These are phyloP conservation scores for Rhizopogon vesiculosus DNA, from an alignment of 768 basidiomycete species.

Conservation along the genomic window DNA sequence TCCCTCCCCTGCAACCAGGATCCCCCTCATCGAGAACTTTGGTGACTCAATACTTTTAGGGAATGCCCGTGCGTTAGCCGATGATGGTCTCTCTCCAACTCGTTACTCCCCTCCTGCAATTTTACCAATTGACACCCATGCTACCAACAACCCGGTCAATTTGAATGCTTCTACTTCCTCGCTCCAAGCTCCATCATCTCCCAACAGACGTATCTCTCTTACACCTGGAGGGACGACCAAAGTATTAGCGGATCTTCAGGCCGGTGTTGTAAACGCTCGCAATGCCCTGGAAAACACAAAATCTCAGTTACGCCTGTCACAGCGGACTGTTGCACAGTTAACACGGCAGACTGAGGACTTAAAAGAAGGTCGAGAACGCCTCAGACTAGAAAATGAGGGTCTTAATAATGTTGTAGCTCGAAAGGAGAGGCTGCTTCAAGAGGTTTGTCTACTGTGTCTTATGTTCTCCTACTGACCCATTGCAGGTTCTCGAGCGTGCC, in stretches of 20 bases:
- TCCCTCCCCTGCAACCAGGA: constrained; percentile 5
- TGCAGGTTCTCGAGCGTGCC: constrained; percentile 74
- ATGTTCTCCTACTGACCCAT: not conserved
- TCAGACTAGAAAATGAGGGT: constrained; percentile 82
- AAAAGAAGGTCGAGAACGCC: constrained; percentile 80
- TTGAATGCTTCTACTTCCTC: constrained; percentile 31
- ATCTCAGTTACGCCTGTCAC: constrained; percentile 72
- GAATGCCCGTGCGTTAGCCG: constrained; percentile 79
- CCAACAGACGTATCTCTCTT: constrained; percentile 56
- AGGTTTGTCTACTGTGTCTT: constrained; percentile 39
- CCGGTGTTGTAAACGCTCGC: constrained; percentile 73
- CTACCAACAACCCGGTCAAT: constrained; percentile 17
- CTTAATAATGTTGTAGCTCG: constrained; percentile 84
- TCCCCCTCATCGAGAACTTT: constrained; percentile 14
- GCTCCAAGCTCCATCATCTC: constrained; percentile 39
- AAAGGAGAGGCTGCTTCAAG: constrained; percentile 83
- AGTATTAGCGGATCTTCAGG: constrained; percentile 83
- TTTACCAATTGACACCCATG: constrained; percentile 31
- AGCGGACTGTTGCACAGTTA: constrained; percentile 78
- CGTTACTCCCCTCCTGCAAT: constrained; percentile 27
- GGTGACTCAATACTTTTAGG: constrained; percentile 39
- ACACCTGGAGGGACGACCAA: constrained; percentile 81
- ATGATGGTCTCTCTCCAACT: constrained; percentile 50
- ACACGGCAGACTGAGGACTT: constrained; percentile 85
- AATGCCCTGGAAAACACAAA: constrained; percentile 86